Evolutionary conservation across 106 monocot species (phyloP), one percentile per base, ranked within the genome.

Genomic region (Alisma plantagoaquatica): DNA sequence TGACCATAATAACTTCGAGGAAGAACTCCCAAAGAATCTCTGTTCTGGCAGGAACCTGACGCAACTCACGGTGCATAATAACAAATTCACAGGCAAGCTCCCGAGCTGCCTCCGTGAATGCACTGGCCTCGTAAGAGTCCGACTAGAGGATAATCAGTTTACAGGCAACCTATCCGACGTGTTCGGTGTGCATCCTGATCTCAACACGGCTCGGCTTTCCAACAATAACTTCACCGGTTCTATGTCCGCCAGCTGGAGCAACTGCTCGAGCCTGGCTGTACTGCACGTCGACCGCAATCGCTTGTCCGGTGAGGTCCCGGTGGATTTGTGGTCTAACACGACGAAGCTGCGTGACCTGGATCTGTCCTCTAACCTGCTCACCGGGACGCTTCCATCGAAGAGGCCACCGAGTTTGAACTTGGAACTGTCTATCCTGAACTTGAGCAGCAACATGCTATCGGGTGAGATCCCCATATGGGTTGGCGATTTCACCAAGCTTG

Each of bases 81-180:
- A 79, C 61, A 72, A 73, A 51, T 83, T 89, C 73, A 53, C 66
- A 0, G 83, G 83, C 2, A 12, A 32, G 50, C 68, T 83, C 25
- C 83, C 89, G 3, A 42, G 62, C 16, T 82, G 82, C 70, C 46
- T 89, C 61, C 29, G 29, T 4, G 79, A 79, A 14, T 89, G 89
- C 52, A 35, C 72, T 0, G 22, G 16, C 8, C 60, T 89, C 7
- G 0, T 4, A 0, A 61, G 69, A 17, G 66, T 79, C 16, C 67
- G 76, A 14, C 33, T 89, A 18, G 79, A n/a, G n/a, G n/a, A n/a
- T n/a, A n/a, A n/a, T n/a, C n/a, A n/a, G n/a, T n/a, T n/a, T n/a
- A n/a, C n/a, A 10, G 83, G 82, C 9, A 76, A 89, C 54, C 61
- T 89, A 43, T 73, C 78, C 0, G 56, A 79, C 29, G 72, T 50